A percentile compares a stretch with the other conserved stretches of the same genome.
phyloP scores from a whole-genome alignment of 257 asterid genomes.

The Gentiana dahurica region DNA sequence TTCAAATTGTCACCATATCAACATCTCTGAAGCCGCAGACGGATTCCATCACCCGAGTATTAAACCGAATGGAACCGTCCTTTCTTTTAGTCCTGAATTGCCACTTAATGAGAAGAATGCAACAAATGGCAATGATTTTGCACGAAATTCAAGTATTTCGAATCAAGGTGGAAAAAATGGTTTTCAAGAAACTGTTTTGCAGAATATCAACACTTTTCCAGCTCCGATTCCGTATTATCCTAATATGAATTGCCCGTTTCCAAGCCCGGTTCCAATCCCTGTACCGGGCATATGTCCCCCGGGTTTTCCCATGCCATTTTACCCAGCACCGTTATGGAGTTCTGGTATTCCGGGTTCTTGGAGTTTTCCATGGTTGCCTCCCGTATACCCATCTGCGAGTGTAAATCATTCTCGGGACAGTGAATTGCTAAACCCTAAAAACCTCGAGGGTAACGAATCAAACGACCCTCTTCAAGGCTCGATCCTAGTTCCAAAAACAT shows the following conservation, averaged over 20 bases:
- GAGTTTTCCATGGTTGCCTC: constrained; percentile 49
- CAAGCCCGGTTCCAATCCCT: constrained; percentile 40
- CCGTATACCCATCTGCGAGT: constrained; percentile 20
- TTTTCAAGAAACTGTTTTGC: constrained; percentile 26
- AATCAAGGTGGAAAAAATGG: constrained; percentile 19
- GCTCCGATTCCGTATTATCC: constrained; percentile 49
- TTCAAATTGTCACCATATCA: constrained; percentile 44
- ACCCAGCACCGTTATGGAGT: constrained; percentile 62
- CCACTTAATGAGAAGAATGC: constrained; percentile 29
- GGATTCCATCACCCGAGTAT: constrained; percentile 30
- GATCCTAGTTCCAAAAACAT: constrained; percentile 54
- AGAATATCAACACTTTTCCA: constrained; percentile 33
- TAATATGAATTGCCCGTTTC: constrained; percentile 50
- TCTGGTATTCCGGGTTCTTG: constrained; percentile 39
- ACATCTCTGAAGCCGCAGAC: constrained; percentile 46
- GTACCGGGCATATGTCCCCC: constrained; percentile 47
- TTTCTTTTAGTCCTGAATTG: constrained; percentile 51
- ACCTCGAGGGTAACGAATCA: constrained; percentile 12
- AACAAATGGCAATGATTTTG: constrained; percentile 36
- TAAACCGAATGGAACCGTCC: constrained; percentile 50
- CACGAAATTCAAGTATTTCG: constrained; percentile 30
- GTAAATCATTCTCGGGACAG: constrained; percentile 52
- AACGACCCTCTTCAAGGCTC: constrained; percentile 24
- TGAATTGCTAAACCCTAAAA: constrained; percentile 29
- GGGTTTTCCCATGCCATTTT: constrained; percentile 43